phyloP scores from a whole-genome alignment of 2,329 filamentous ascomycete genomes.

The Fulvia fulva region DNA sequence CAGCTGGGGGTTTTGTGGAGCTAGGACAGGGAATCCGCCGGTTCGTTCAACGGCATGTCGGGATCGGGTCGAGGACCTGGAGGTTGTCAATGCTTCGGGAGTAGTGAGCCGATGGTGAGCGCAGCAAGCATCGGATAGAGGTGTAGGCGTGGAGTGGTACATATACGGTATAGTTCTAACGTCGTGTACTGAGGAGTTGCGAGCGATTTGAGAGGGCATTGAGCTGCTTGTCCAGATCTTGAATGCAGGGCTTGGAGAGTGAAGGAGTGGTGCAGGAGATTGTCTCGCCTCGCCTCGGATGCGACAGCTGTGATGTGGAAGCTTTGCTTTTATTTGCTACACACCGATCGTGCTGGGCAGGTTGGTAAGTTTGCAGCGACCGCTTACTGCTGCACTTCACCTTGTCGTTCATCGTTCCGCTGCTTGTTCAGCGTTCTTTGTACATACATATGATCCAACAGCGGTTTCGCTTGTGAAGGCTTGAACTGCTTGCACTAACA shows the following conservation, averaged over 20 bases:
- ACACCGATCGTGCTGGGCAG: background rate
- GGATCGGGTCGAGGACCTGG: background rate
- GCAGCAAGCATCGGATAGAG: background rate
- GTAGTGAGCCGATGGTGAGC: background rate
- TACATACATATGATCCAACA: too few relatives aligned
- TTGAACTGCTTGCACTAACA: background rate
- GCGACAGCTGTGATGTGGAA: background rate
- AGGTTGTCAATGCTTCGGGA: background rate
- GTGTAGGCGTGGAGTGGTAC: background rate
- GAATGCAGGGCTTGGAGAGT: too few relatives aligned
- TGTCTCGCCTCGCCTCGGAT: background rate
- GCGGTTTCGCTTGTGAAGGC: too few relatives aligned
- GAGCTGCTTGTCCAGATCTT: background rate
- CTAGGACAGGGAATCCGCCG: too few relatives aligned
- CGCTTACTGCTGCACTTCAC: background rate
- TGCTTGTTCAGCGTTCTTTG: too few relatives aligned
- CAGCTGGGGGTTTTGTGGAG: background rate
- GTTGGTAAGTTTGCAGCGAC: background rate
- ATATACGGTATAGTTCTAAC: background rate
- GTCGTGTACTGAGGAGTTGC: background rate
- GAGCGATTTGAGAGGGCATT: background rate
- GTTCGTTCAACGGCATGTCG: background rate
- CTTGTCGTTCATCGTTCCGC: background rate
- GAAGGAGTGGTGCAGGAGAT: background rate
- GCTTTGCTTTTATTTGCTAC: background rate